Evolutionary conservation across 2,329 filamentous ascomycete species (phyloP).

Genomic region (Phyllosticta citriasiana): DNA sequence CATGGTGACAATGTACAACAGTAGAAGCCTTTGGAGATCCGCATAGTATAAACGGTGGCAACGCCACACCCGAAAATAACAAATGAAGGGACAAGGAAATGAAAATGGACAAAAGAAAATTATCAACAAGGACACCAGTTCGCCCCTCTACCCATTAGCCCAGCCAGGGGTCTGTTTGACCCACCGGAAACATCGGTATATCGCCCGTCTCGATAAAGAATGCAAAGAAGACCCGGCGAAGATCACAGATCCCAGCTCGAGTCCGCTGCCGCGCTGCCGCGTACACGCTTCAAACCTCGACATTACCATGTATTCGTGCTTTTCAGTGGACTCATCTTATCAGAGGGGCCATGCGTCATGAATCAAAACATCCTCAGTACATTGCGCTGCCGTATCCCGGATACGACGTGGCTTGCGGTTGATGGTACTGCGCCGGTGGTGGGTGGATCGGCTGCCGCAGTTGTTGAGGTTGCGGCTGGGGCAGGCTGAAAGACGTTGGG

Average conservation of each 20-base stretch:
- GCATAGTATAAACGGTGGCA: neutral
- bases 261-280: neutral
- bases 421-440: neutral
- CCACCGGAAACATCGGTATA: neutral
- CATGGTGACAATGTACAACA: neutral
- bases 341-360: neutral
- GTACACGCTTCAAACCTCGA: neutral
- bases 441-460: slow-evolving; percentile 2
- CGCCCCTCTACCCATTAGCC: neutral
- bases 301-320: neutral
- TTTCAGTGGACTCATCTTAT: neutral
- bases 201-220: neutral
- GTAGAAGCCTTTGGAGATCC: neutral
- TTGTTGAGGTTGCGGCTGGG: slow-evolving; percentile 3
- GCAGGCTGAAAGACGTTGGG: slow-evolving; percentile 1
- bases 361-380: neutral
- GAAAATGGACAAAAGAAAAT: neutral
- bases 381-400: neutral
- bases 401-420: neutral
- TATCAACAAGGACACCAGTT: neutral
- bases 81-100: neutral
- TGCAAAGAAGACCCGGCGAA: neutral
- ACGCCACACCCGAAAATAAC: neutral
- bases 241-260: neutral
- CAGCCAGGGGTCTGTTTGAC: neutral